A percentile compares a stretch with the other conserved stretches of the same genome.
These are phyloP conservation scores for Yamadazyma sp. DNA, from an alignment of 805 yeast species.

Conservation along the genomic window DNA sequence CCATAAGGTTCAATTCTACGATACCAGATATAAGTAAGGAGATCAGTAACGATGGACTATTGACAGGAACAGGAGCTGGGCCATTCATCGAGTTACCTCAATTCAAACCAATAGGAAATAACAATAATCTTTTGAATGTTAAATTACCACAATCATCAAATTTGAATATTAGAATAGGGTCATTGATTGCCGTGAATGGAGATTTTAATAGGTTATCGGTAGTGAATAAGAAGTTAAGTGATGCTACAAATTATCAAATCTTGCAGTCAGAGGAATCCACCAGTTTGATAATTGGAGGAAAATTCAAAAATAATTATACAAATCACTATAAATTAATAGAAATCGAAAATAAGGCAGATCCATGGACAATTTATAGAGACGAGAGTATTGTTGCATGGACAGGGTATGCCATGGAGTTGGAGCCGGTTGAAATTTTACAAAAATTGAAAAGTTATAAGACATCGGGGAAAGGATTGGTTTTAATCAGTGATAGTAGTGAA, in stretches of 20 bases:
- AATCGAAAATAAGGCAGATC: constrained; percentile 33
- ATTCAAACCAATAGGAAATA: constrained; percentile 40
- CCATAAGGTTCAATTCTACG: not conserved
- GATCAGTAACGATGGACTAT: constrained; percentile 15
- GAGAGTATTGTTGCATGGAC: constrained; percentile 46
- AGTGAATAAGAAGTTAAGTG: constrained; percentile 10
- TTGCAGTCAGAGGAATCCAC: constrained; percentile 15
- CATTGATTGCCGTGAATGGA: constrained; percentile 45
- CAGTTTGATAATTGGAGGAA: constrained; percentile 30
- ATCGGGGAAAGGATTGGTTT: constrained; percentile 38
- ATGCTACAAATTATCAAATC: constrained; percentile 13
- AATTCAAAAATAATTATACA: constrained; percentile 12
- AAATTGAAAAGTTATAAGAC: constrained; percentile 25
- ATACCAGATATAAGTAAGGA: constrained; percentile 1
- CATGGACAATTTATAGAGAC: constrained; percentile 41
- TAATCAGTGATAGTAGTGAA: constrained; percentile 39
- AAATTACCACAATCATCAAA: constrained; percentile 38
- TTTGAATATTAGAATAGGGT: constrained; percentile 19
- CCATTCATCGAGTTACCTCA: constrained; percentile 44
- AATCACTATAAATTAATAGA: constrained; percentile 37
- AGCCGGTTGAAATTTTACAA: constrained; percentile 14
- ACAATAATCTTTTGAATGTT: constrained; percentile 38
- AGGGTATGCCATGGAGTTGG: constrained; percentile 32
- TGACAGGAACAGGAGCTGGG: constrained; percentile 43
- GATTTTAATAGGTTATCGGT: constrained; percentile 15